Evolutionary conservation across 345 rosid species (phyloP), one percentile per base, ranked within the genome.

Genomic region (Gossypium raimondii): DNA sequence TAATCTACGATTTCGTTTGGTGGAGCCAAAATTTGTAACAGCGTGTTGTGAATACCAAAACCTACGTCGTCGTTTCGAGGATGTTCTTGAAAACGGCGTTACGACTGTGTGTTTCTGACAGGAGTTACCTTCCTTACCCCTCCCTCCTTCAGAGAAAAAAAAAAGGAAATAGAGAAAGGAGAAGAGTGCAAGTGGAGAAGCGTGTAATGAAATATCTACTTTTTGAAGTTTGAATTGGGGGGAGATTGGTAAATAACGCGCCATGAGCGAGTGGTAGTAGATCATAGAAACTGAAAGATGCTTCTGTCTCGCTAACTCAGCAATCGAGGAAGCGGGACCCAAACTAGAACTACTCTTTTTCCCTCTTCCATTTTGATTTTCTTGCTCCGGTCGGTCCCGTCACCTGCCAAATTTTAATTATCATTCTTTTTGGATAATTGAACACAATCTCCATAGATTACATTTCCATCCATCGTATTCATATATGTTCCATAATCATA

Each of bases 251-350:
- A 0, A 0, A 2, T 7, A 10, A 79, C 55, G 50, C 72, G 24
- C 29, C 9, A 6, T 38, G 1, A 38, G 73, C 65, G 85, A 78
- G 84, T 77, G 83, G 62, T 18, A 29, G 25, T 27, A 0, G 51
- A 66, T 55, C 77, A 79, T 81, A 56, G 83, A 67, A 34, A 22
- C 63, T 9, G 71, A 70, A 57, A 79, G 86, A 86, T 78, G 86
- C 86, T 78, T 75, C 84, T 76, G 84, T 73, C 82, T 50, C n/a
- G 68, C 79, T 71, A 65, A 55, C 74, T 76, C 79, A 51, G 75
- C 76, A 70, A 73, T 76, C 48, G 68, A 52, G 64, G 70, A 14
- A 57, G 88, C 70, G 89, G 96, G 93, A 50, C 90, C 89, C 79
- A 53, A 38, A 2, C 56, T 53, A 60, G 68, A 52, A 61, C 73